Evolutionary conservation across 805 yeast genomes (phyloP).

Genomic region (Lachancea cidri): DNA sequence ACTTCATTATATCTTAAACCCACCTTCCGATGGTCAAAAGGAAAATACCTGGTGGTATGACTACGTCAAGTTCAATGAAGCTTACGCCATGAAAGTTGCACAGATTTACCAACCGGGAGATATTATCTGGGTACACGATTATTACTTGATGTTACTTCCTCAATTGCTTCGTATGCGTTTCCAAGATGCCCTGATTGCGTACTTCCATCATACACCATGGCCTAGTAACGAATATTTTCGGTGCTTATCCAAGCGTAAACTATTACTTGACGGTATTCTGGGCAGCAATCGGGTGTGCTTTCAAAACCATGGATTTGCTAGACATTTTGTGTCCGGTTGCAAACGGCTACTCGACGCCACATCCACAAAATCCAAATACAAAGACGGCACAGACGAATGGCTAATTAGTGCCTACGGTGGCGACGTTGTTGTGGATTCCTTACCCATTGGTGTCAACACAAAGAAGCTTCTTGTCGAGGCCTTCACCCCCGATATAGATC

Average conservation of each 20-base stretch:
- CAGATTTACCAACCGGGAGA: slow-evolving; percentile 81
- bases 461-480: slow-evolving; percentile 57
- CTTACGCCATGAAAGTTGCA: slow-evolving; percentile 74
- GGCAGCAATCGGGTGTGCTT: slow-evolving; percentile 85
- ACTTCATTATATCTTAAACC: slow-evolving; percentile 84
- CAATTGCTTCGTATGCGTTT: slow-evolving; percentile 74
- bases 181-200: slow-evolving; percentile 61
- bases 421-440: slow-evolving; percentile 62
- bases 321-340: slow-evolving; percentile 90
- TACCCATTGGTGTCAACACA: slow-evolving; percentile 89
- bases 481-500: slow-evolving; percentile 44
- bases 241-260: slow-evolving; percentile 75
- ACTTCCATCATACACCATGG: slow-evolving; percentile 86
- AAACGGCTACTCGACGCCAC: slow-evolving; percentile 84
- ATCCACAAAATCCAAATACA: slow-evolving; percentile 34
- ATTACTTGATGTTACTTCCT: slow-evolving; percentile 75
- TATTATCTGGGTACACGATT: slow-evolving; percentile 89
- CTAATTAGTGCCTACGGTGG: slow-evolving; percentile 67
- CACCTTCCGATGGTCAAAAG: slow-evolving; percentile 55
- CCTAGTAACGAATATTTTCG: slow-evolving; percentile 93
- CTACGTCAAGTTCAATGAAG: slow-evolving; percentile 86
- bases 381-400: slow-evolving; percentile 27
- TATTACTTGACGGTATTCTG: slow-evolving; percentile 82
- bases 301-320: slow-evolving; percentile 78
- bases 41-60: slow-evolving; percentile 82